A percentile compares a stretch with the other conserved stretches of the same genome.
phyloP scores from a whole-genome alignment of 495 filamentous ascomycete species.

The Lasiosphaeria miniovina region DNA sequence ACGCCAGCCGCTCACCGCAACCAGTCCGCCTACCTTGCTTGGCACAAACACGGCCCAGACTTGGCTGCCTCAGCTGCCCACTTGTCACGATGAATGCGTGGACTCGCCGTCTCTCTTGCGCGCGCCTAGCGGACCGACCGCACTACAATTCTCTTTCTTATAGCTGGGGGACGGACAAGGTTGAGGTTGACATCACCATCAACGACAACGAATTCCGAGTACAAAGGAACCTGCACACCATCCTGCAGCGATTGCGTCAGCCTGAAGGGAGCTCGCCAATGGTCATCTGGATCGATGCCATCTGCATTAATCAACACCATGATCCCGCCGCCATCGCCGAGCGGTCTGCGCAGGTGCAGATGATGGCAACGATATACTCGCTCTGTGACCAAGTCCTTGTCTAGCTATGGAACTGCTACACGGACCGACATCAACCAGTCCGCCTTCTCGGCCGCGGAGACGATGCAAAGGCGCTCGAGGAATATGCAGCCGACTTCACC shows the following conservation, averaged over 20 bases:
- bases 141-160: too few relatives aligned
- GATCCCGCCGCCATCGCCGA: not conserved
- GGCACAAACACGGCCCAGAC: too few relatives aligned
- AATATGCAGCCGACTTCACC: not conserved
- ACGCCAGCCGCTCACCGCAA: too few relatives aligned
- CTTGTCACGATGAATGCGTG: too few relatives aligned
- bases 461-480: not conserved
- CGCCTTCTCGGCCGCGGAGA: not conserved
- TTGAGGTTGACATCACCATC: too few relatives aligned
- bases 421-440: not conserved
- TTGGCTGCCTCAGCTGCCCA: too few relatives aligned
- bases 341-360: not conserved
- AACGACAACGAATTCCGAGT: too few relatives aligned
- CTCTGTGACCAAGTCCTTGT: not conserved
- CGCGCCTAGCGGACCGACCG: too few relatives aligned
- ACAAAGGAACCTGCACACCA: not conserved
- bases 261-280: not conserved
- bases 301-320: not conserved
- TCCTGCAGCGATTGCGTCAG: not conserved
- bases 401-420: not conserved
- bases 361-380: not conserved
- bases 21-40: too few relatives aligned
- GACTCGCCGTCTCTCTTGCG: too few relatives aligned
- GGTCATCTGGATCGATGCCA: not conserved
- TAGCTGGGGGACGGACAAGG: too few relatives aligned